Evolutionary conservation across 2,329 filamentous ascomycete genomes (phyloP), one percentile per base, ranked within the genome.

Genomic region (Colletotrichum endophyticum): DNA sequence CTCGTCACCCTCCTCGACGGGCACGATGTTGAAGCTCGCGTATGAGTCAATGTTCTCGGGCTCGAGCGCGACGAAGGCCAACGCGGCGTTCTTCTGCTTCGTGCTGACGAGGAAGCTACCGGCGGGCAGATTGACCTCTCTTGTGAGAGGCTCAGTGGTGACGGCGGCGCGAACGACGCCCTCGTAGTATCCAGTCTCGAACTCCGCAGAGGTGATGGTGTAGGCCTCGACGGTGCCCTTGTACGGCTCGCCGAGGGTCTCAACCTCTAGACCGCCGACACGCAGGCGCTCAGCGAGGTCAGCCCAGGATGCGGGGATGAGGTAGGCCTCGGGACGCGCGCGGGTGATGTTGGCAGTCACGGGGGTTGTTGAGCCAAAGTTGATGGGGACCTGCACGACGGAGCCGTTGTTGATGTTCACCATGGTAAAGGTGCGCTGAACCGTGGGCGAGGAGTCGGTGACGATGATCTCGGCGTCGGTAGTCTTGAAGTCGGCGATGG

Each of bases 41-140:
- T 82, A 84, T 5, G 83, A 84, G 64, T 84, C 83, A n/a, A 82
- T 81, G 22, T 82, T 82, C 78, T 84, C 83, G 5, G 83, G 83
- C 78, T 84, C 83, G 5, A 84, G 74, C 3, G 80, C 81, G 11
- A 79, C 73, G 11, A 84, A 79, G 0, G 83, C 82, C 3, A 83
- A 59, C 0, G 76, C 83, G 0, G 82, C 82, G 27, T 83, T 84
- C 77, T 83, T 83, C 72, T 84, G 83, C 34, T 78, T 80, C 2
- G 83, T 83, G 77, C 80, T 84, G 2, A 84, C 79, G 11, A 79
- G 74, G 69, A 83, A 84, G 39, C 82, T 82, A 1, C 83, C 83
- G 0, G 76, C 78, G 0, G 83, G 83, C 3, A 84, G 16, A 3
- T 75, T 78, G 0, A 83, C 36, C 8, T 82, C 72, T 11, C 64